These are phyloP conservation scores for Codiaeum variegatum DNA, from an alignment of 441 rosid species.

Conservation along the genomic window DNA sequence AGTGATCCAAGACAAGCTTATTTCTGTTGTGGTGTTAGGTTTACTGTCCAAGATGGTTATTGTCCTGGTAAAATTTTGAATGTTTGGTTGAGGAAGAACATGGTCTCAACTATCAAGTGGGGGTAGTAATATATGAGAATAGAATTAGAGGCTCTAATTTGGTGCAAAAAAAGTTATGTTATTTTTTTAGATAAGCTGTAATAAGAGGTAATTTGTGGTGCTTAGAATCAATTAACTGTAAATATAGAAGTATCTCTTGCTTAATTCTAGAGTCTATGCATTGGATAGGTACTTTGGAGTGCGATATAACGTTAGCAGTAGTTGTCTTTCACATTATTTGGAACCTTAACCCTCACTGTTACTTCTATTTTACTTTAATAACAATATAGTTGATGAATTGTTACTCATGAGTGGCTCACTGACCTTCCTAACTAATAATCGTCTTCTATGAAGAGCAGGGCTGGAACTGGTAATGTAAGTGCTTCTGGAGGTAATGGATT, in stretches of 20 bases:
- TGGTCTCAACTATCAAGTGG: not conserved
- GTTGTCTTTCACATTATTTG: not conserved
- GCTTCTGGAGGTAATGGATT: slow-evolving; percentile 70
- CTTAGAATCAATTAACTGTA: not conserved
- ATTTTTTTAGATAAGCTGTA: not conserved
- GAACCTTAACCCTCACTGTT: not conserved
- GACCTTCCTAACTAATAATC: slow-evolving; percentile 8
- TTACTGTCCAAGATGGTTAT: not conserved
- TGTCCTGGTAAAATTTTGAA: not conserved
- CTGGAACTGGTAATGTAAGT: slow-evolving; percentile 53
- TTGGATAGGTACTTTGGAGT: not conserved
- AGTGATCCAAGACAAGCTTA: not conserved
- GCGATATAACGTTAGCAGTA: not conserved
- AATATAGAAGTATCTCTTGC: not conserved
- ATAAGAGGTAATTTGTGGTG: not conserved
- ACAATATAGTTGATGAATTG: slow-evolving; percentile 3
- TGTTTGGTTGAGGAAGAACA: not conserved
- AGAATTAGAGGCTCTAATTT: not conserved
- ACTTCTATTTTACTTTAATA: not conserved
- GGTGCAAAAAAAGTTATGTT: not conserved
- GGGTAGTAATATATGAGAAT: not conserved
- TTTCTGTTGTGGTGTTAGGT: not conserved
- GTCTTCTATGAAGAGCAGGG: slow-evolving; percentile 40
- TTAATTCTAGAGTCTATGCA: not conserved
- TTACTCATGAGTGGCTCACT: slow-evolving; percentile 5